Evolutionary conservation across 306 rosid species (phyloP), one percentile per base, ranked within the genome.

Genomic region (Quercus rubra): DNA sequence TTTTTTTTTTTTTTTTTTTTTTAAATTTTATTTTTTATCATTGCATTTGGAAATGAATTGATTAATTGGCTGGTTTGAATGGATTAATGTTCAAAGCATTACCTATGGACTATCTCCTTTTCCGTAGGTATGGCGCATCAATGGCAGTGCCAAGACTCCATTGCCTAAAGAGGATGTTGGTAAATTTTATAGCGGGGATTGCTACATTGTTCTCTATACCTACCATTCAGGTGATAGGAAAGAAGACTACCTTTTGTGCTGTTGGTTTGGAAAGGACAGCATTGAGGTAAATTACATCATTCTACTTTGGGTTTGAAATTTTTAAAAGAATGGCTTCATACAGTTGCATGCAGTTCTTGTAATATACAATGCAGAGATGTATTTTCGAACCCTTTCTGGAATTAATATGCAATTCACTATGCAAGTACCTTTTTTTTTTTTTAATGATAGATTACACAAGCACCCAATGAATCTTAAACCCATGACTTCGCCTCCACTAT

Each of bases 171-270:
- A 93, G 83, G 99, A 96, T 71, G 79, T 91, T 77, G 99, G 99
- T 72, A 93, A 90, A 88, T 96, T 96, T 84, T 93, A 89, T 68
- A 78, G 96, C 23, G 99, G 99, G 77, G 99, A 96, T 88, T 91
- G 99, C 92, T 96, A 91, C 90, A 89, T 96, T 82, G 82, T 96
- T 43, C 84, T 93, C 74, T 96, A 93, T 77, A 96, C 97, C 76
- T 91, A 90, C 84, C 99, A 96, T 86, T 89, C 97, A 21, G 96
- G 98, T 21, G 99, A 96, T 79, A 90, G 98, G 87, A 96, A 96
- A 87, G 99, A 96, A 78, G 99, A 96, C 82, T 96, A 91, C 86
- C 87, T 86, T 82, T 88, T 93, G 91, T 91, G 99, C 86, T 89
- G 88, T 86, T 96, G 99, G 99, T 93, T 87, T 79, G 99, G 99